phyloP scores from a whole-genome alignment of 2,329 filamentous ascomycete species.

The Sarocladium oryzae region DNA sequence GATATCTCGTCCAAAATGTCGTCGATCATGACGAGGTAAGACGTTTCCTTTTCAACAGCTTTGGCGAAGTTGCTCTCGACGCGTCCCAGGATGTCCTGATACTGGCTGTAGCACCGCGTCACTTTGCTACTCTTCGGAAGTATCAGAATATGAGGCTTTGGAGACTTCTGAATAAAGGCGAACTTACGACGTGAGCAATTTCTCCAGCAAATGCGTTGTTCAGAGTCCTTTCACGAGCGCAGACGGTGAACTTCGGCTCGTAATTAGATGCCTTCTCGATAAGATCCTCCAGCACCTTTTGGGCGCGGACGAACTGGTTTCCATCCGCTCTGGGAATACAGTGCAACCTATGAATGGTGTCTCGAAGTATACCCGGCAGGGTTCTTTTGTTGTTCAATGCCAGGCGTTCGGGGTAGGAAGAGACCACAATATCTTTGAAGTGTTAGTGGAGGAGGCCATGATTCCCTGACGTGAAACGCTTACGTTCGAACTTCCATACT shows the following conservation, averaged over 20 bases:
- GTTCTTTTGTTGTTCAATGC: not conserved
- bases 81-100: slow-evolving; percentile 1
- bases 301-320: not conserved
- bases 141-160: not conserved
- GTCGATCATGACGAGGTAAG: slow-evolving; percentile 7
- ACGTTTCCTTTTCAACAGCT: slow-evolving; percentile 2
- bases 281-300: slow-evolving; percentile 1
- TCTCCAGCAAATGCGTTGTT: slow-evolving; percentile 5
- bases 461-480: no score
- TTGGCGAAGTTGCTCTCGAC: slow-evolving; percentile 4
- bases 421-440: not conserved
- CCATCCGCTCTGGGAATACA: no score
- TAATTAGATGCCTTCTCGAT: slow-evolving; percentile 3
- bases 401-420: slow-evolving; percentile 1
- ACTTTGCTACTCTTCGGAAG: not conserved
- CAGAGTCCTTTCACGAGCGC: not conserved
- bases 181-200: slow-evolving; percentile 4
- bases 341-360: not conserved
- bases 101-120: slow-evolving; percentile 2
- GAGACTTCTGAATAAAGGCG: no score
- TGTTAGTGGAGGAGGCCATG: no score
- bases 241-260: slow-evolving; percentile 4
- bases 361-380: not conserved
- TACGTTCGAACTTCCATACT: slow-evolving; percentile 5
- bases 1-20: slow-evolving; percentile 5